phyloP scores from a whole-genome alignment of 2,329 filamentous ascomycete species.

The Alternaria metachromatica region DNA sequence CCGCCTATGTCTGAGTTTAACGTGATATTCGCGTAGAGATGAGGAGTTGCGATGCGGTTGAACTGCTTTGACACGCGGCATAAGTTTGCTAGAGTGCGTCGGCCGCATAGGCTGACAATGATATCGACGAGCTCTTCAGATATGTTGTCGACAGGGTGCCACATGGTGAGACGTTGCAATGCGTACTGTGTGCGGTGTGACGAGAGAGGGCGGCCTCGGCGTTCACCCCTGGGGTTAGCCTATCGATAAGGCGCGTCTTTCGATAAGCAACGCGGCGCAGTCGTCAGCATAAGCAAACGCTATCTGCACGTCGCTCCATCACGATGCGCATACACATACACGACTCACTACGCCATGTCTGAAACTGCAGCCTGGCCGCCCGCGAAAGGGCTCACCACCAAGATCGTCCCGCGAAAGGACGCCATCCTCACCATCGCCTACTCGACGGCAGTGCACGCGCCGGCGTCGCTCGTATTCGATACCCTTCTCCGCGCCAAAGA shows the following conservation, averaged over 20 bases:
- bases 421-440: constrained; percentile 11
- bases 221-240: neutral
- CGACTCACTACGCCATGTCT: constrained; percentile 1
- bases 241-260: neutral
- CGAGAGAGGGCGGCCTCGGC: neutral
- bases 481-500: constrained; percentile 20
- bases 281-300: neutral
- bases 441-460: constrained; percentile 17
- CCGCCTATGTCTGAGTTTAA: neutral
- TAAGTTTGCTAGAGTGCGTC: too few relatives aligned
- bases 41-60: neutral
- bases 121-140: neutral
- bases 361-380: constrained; percentile 13
- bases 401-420: constrained; percentile 12
- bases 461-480: constrained; percentile 26
- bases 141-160: neutral
- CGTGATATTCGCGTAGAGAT: neutral
- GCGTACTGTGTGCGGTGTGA: neutral
- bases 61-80: neutral
- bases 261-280: neutral
- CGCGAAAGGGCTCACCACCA: constrained; percentile 11
- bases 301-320: neutral
- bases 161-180: neutral
- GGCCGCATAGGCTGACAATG: neutral
- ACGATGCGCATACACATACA: neutral